Percentiles rank a stretch among this genome's conserved stretches.
Evolutionary conservation across 768 basidiomycete species (phyloP).

Genomic region (Pulveroboletus sp.): DNA sequence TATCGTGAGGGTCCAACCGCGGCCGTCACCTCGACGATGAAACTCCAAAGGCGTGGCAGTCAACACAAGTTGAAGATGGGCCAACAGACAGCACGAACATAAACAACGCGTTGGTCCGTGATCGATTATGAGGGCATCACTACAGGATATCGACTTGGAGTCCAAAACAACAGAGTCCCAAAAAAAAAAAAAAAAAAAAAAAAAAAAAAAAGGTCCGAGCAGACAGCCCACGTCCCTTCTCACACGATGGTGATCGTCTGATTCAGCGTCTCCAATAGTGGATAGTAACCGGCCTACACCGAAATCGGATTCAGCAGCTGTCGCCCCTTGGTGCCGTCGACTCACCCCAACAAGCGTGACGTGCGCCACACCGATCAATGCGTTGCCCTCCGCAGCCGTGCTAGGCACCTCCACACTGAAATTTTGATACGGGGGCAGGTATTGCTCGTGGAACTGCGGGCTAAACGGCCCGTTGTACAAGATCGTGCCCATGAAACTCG

Average conservation of each 20-base stretch:
- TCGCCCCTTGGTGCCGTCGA: constrained; percentile 1
- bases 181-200: too few relatives aligned
- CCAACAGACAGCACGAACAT: too few relatives aligned
- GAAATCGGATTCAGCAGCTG: not conserved
- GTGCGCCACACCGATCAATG: constrained; percentile 36
- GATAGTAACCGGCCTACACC: constrained; percentile 30
- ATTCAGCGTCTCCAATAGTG: constrained; percentile 32
- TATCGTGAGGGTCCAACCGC: too few relatives aligned
- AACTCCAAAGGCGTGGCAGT: too few relatives aligned
- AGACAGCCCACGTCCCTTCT: not conserved
- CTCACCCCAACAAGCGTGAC: constrained; percentile 39
- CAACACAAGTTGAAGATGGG: too few relatives aligned
- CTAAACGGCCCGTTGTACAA: constrained; percentile 44
- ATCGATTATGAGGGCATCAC: too few relatives aligned
- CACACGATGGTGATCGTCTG: constrained; percentile 24
- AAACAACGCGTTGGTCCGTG: too few relatives aligned
- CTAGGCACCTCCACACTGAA: constrained; percentile 40
- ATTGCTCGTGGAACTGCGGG: constrained; percentile 31
- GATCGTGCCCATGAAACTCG: constrained; percentile 36
- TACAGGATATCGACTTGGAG: too few relatives aligned
- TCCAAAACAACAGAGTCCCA: too few relatives aligned
- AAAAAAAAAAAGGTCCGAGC: not conserved
- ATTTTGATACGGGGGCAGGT: constrained; percentile 40
- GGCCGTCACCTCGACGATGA: too few relatives aligned
- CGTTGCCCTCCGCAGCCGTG: constrained; percentile 23